Evolutionary conservation across 2,329 filamentous ascomycete species (phyloP).

Genomic region (Phyllosticta capitalensis): DNA sequence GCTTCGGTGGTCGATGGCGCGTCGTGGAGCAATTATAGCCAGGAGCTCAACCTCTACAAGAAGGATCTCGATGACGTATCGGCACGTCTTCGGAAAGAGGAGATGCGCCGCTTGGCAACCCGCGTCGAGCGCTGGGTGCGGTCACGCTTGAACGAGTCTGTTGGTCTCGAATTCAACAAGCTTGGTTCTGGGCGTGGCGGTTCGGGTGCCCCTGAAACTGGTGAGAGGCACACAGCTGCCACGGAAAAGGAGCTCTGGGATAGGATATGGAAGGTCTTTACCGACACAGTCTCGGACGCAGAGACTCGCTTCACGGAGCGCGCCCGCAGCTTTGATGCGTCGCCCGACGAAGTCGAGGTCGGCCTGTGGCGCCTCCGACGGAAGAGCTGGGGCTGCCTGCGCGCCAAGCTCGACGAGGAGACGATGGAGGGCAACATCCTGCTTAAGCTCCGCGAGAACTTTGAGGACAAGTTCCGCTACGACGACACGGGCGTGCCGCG

Average conservation of each 20-base stretch:
- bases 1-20: constrained; percentile 69
- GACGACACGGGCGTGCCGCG: constrained; percentile 89
- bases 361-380: constrained; percentile 86
- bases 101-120: constrained; percentile 87
- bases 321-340: constrained; percentile 89
- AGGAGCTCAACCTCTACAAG: constrained; percentile 70
- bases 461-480: constrained; percentile 98
- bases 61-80: constrained; percentile 90
- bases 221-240: constrained; percentile 52
- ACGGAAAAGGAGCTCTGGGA: constrained; percentile 90
- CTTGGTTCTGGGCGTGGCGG: constrained; percentile 81
- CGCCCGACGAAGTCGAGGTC: constrained; percentile 79
- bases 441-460: constrained; percentile 92
- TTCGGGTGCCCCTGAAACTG: constrained; percentile 67
- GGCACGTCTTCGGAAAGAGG: constrained; percentile 75
- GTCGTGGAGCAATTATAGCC: constrained; percentile 76
- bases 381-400: constrained; percentile 88
- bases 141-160: constrained; percentile 73
- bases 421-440: constrained; percentile 96
- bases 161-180: constrained; percentile 93
- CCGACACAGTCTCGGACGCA: constrained; percentile 71
- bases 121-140: constrained; percentile 91
- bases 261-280: constrained; percentile 82
- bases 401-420: constrained; percentile 89
- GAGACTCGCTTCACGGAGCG: constrained; percentile 78